A percentile compares a stretch with the other conserved stretches of the same genome.
phyloP scores from a whole-genome alignment of 176 grass and related monocot species.

The Aechmea fasciata region DNA sequence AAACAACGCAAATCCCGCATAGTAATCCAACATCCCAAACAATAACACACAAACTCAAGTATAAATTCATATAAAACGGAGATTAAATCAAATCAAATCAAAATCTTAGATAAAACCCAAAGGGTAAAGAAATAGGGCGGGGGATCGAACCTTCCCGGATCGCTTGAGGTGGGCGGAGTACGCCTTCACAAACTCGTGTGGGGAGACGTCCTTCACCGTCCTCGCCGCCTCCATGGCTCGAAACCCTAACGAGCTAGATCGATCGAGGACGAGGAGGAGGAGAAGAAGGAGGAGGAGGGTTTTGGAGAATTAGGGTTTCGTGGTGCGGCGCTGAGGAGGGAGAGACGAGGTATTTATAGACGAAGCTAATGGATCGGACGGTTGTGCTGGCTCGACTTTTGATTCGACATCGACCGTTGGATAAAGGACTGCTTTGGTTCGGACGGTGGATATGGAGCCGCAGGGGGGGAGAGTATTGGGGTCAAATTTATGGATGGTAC shows the following conservation, averaged over 20 bases:
- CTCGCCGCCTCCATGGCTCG: constrained; percentile 3
- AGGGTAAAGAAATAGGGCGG: not conserved
- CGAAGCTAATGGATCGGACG: not conserved
- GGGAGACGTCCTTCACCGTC: constrained; percentile 6
- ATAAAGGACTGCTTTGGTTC: no score
- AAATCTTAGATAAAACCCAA: not conserved
- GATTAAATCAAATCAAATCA: not conserved
- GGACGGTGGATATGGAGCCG: no score
- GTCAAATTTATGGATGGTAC: no score
- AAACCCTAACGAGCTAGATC: not conserved
- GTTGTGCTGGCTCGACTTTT: not conserved
- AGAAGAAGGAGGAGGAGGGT: not conserved
- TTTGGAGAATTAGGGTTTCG: not conserved
- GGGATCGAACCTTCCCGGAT: constrained; percentile 8
- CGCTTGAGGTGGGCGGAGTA: constrained; percentile 6
- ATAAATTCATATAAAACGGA: not conserved
- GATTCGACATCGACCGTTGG: no score
- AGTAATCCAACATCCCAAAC: no score
- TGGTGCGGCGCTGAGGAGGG: not conserved
- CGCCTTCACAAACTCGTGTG: constrained; percentile 8
- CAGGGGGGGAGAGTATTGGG: no score
- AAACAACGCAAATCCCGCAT: no score
- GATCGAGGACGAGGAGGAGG: no score
- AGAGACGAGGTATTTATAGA: not conserved
- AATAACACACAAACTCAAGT: no score